Conservation (phyloP, 371 early-diverging fungal species). For the Lichtheimia corymbifera region DNA sequence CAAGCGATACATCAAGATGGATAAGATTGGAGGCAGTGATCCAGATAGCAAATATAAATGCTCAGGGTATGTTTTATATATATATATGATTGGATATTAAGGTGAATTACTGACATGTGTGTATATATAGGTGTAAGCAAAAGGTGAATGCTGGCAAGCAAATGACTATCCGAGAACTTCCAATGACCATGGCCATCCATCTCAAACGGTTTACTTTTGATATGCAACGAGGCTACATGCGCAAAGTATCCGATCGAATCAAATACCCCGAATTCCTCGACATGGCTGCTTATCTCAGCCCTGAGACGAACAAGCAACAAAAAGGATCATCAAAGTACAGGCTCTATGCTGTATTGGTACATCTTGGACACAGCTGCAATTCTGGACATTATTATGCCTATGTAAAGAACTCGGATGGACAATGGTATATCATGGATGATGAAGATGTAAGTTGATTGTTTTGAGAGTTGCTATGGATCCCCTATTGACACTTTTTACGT, state of each 20-base stretch:
- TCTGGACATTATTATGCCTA: constrained; percentile 81
- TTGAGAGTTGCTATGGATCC: neutral
- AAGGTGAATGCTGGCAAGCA: constrained; percentile 76
- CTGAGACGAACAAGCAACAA: constrained; percentile 19
- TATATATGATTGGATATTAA: neutral
- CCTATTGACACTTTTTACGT: neutral
- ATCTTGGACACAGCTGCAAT: constrained; percentile 69
- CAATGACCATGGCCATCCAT: constrained; percentile 57
- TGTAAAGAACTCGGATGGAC: constrained; percentile 68
- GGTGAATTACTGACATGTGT: neutral
- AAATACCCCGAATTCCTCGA: constrained; percentile 52
- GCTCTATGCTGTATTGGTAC: constrained; percentile 79
- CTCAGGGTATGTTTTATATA: constrained; percentile 24
- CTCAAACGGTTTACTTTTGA: constrained; percentile 65
- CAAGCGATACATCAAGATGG: constrained; percentile 61
- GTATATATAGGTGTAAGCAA: constrained; percentile 55
- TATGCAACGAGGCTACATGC: constrained; percentile 39
- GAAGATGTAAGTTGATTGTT: constrained; percentile 44
- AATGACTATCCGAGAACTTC: constrained; percentile 69
- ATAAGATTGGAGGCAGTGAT: constrained; percentile 32
- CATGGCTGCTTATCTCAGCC: constrained; percentile 52
- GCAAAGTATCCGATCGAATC: constrained; percentile 66
- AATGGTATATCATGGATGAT: constrained; percentile 86
- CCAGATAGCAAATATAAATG: constrained; percentile 36
- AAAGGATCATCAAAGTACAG: constrained; percentile 44